These are phyloP conservation scores for Corylus americana DNA, from an alignment of 306 rosid genomes.

Conservation along the genomic window DNA sequence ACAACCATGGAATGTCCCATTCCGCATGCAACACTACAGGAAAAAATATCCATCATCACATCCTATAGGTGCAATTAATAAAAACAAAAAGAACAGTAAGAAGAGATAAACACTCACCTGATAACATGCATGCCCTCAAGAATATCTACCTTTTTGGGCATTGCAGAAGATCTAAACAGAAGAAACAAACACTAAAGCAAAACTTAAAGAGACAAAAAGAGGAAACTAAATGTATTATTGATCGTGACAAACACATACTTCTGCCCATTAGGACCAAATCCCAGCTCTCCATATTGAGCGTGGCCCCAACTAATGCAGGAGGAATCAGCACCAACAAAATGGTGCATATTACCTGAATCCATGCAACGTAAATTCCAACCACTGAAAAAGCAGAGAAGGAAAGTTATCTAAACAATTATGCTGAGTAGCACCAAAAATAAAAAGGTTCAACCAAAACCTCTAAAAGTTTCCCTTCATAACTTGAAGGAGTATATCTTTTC, in stretches of 20 bases:
- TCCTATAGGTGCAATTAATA: conserved; percentile 3
- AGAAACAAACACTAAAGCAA: conserved; percentile 11
- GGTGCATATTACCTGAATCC: conserved; percentile 98
- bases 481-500: not conserved
- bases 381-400: conserved; percentile 34
- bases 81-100: not conserved
- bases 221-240: not conserved
- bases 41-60: conserved; percentile 16
- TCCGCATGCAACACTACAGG: conserved; percentile 89
- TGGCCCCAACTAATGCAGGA: conserved; percentile 99
- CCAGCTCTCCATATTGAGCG: conserved; percentile 96
- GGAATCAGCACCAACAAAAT: conserved; percentile 95
- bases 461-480: not conserved
- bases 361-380: conserved; percentile 98
- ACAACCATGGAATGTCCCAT: conserved; percentile 84
- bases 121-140: conserved; percentile 94
- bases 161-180: conserved; percentile 75
- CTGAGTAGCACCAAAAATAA: conserved; percentile 2
- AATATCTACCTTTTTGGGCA: conserved; percentile 90
- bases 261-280: conserved; percentile 95
- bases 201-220: conserved; percentile 1
- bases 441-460: not conserved
- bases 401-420: conserved; percentile 21
- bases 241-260: conserved; percentile 55
- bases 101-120: conserved; percentile 43